These are phyloP conservation scores for Trametopsis cervina DNA, from an alignment of 768 basidiomycete genomes.

Conservation along the genomic window DNA sequence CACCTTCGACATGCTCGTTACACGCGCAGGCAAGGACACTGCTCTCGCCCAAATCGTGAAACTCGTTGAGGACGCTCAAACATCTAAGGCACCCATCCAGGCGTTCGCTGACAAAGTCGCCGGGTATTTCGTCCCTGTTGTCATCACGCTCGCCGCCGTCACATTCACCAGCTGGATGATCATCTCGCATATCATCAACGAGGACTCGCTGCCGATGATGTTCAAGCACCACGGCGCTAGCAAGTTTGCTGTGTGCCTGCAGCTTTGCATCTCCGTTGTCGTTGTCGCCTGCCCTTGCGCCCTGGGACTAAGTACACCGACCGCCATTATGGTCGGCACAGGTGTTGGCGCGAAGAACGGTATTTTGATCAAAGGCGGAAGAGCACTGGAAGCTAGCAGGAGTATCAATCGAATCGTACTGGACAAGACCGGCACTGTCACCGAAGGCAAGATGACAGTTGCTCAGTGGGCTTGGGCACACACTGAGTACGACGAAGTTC, in stretches of 20 bases:
- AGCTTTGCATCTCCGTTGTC: slow-evolving; percentile 95
- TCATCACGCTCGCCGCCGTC: slow-evolving; percentile 71
- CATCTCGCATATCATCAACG: slow-evolving; percentile 50
- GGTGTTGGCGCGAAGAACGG: slow-evolving; percentile 96
- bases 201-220: slow-evolving; percentile 66
- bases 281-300: slow-evolving; percentile 99
- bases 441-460: slow-evolving; percentile 88
- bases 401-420: slow-evolving; percentile 75
- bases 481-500: slow-evolving; percentile 23
- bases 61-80: slow-evolving; percentile 97
- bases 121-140: slow-evolving; percentile 90
- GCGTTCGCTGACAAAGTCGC: slow-evolving; percentile 93
- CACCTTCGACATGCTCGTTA: slow-evolving; percentile 95
- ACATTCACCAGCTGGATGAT: slow-evolving; percentile 86
- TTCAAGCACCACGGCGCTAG: slow-evolving; percentile 81
- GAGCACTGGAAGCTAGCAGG: slow-evolving; percentile 87
- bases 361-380: slow-evolving; percentile 95
- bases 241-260: slow-evolving; percentile 85
- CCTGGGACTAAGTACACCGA: slow-evolving; percentile 91
- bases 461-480: slow-evolving; percentile 72
- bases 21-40: slow-evolving; percentile 93
- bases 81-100: slow-evolving; percentile 96
- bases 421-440: slow-evolving; percentile 98
- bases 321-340: slow-evolving; percentile 99
- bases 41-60: slow-evolving; percentile 94